Evolutionary conservation across 78 protist species (phyloP).

Genomic region (Planoprotostelium fungivorum): DNA sequence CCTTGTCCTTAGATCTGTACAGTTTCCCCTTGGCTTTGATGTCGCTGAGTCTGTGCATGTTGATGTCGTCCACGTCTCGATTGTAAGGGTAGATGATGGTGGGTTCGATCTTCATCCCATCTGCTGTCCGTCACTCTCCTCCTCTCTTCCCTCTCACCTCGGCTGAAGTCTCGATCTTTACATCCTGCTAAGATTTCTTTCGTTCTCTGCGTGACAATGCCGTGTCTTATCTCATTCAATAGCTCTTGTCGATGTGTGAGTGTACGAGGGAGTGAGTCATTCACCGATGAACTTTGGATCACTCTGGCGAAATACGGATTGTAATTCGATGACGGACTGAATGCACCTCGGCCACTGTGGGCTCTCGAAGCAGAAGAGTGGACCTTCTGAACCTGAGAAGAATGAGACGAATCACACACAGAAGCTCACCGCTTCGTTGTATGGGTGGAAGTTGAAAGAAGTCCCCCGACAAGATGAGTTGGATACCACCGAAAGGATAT

Average conservation of each 20-base stretch:
- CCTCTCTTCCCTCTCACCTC: no score
- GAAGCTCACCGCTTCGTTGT: conserved; percentile 1
- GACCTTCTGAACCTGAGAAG: neutral
- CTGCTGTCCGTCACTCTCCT: neutral
- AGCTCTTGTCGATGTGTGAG: neutral
- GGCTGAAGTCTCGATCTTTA: neutral
- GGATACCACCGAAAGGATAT: conserved; percentile 26
- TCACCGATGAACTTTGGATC: neutral
- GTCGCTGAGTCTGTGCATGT: neutral
- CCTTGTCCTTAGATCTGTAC: neutral
- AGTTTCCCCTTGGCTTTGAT: neutral
- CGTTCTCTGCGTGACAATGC: neutral
- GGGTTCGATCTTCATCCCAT: neutral
- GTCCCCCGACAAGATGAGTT: conserved; percentile 72
- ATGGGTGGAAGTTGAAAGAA: conserved; percentile 90
- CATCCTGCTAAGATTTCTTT: neutral
- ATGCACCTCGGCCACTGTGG: neutral
- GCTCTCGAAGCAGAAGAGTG: neutral
- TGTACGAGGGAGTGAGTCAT: neutral
- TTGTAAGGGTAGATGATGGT: neutral
- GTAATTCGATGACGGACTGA: neutral
- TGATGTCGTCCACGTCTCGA: neutral
- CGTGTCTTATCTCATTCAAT: neutral
- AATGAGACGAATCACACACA: neutral
- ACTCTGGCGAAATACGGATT: neutral